A percentile compares a stretch with the other conserved stretches of the same genome.
Evolutionary conservation across 192 early-diverging fungal genomes (phyloP).

Genomic region (Anaeromyces robustus): DNA sequence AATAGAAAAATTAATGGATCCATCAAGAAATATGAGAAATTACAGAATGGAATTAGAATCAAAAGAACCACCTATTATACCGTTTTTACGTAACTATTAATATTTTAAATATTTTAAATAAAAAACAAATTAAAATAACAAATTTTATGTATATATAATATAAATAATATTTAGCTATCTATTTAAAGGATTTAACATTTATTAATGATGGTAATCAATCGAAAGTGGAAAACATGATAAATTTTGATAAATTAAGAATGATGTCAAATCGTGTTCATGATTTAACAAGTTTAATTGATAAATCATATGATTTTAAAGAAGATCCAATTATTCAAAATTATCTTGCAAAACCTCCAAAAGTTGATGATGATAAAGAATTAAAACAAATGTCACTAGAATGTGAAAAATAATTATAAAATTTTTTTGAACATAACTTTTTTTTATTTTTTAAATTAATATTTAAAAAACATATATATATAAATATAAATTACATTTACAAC

Average conservation of each 20-base stretch:
- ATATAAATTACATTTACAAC: no score
- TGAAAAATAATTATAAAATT: neutral
- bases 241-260: constrained; percentile 47
- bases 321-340: constrained; percentile 36
- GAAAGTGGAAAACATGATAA: constrained; percentile 32
- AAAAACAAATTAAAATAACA: no score
- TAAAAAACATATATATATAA: no score
- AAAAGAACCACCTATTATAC: constrained; percentile 34
- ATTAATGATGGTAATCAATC: constrained; percentile 47
- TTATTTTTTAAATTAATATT: no score
- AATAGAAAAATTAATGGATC: constrained; percentile 34
- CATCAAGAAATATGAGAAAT: constrained; percentile 43
- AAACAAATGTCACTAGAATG: neutral
- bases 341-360: constrained; percentile 27
- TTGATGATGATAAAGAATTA: neutral
- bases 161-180: constrained; percentile 21
- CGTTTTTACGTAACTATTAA: constrained; percentile 31
- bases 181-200: constrained; percentile 43
- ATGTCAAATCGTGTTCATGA: constrained; percentile 31
- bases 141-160: no score
- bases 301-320: constrained; percentile 9
- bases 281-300: neutral
- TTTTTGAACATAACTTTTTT: no score
- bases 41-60: constrained; percentile 24
- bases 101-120: neutral